Base-by-base conservation (phyloP, 2,329 filamentous ascomycete species). In the Trichophyton simii region DNA sequence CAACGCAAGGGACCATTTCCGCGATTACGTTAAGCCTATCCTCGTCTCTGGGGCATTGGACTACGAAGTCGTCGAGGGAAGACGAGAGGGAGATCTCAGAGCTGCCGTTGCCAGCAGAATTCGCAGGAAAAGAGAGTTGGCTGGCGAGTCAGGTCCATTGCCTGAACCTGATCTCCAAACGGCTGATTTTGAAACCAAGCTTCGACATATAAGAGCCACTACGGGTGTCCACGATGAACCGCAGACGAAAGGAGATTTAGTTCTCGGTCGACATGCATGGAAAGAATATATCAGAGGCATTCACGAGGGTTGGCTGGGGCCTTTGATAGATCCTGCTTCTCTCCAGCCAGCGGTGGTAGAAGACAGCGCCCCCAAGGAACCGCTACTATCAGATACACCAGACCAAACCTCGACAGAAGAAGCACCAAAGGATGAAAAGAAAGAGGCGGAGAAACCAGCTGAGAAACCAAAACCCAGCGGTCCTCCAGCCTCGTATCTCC, bases 271-370 rank as follows among this genome's bases (percentile, higher is more conserved):
- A 61, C 88, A 96, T 72, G 87, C 92, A 8, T 99, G 94, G 94
- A 99, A 96, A 76, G 94, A 99, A 75, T 99, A 97, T 72, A 79
- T 97, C 25, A 82, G 91, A 62, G 94, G 94, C 54, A 71, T 97
- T 66, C 94, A 99, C 72, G 94, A 99, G 75, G 94, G 94, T 61
- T 99, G 94, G 92, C 77, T 99, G 25, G 92, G 94, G 0, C 91
- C 94, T 6, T 77, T 95, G 50, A 83, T 87, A 52, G 72, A 72
- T 62, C 71, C 73, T 22, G 64, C 68, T 44, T 68, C 20, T 66
- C 70, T 28, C 25, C 60, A 70, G 2, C 59, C 28, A 1, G 15
- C 13, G 3, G 57, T 63, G 41, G 64, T 64, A 13, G 60, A 57
- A 20, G 59, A 64, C n/a, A 64, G 38, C 6, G 42, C 25, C 20